These are phyloP conservation scores for Chaetomium strumarium DNA, from an alignment of 2,329 filamentous ascomycete genomes.

Conservation along the genomic window DNA sequence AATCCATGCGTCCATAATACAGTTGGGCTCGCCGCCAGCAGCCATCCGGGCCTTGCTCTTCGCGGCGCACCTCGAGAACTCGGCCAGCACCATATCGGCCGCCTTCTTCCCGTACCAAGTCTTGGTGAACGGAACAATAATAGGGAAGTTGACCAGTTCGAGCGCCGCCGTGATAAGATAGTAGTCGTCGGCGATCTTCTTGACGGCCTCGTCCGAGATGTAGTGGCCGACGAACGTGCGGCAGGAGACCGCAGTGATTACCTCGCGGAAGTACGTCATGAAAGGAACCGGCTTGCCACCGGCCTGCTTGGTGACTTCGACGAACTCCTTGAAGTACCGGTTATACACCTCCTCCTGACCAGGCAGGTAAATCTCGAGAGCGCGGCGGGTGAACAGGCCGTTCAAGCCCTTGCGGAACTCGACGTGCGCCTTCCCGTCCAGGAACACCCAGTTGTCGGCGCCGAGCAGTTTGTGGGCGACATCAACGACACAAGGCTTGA, in stretches of 20 bases:
- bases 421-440: constrained; percentile 90
- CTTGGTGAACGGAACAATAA: constrained; percentile 91
- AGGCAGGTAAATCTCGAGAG: constrained; percentile 81
- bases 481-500: constrained; percentile 96
- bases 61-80: constrained; percentile 86
- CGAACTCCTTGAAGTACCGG: constrained; percentile 73
- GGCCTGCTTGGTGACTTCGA: constrained; percentile 66
- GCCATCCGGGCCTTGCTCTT: constrained; percentile 92
- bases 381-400: constrained; percentile 84
- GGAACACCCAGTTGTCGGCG: constrained; percentile 90
- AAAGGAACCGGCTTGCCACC: constrained; percentile 72
- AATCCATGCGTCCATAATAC: constrained; percentile 95
- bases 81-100: constrained; percentile 81
- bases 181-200: constrained; percentile 94
- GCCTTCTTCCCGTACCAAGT: constrained; percentile 97
- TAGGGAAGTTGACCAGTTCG: constrained; percentile 96
- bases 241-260: constrained; percentile 92
- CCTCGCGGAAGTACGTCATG: constrained; percentile 87
- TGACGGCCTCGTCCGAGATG: constrained; percentile 81
- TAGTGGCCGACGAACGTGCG: constrained; percentile 97
- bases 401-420: constrained; percentile 98
- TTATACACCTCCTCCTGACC: constrained; percentile 90
- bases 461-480: constrained; percentile 89
- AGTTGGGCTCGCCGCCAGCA: constrained; percentile 76
- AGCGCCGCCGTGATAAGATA: constrained; percentile 93